Percentiles rank a stretch among this genome's conserved stretches.
These are phyloP conservation scores for Eutrema heterophyllum DNA, from an alignment of 345 rosid species.

Conservation along the genomic window DNA sequence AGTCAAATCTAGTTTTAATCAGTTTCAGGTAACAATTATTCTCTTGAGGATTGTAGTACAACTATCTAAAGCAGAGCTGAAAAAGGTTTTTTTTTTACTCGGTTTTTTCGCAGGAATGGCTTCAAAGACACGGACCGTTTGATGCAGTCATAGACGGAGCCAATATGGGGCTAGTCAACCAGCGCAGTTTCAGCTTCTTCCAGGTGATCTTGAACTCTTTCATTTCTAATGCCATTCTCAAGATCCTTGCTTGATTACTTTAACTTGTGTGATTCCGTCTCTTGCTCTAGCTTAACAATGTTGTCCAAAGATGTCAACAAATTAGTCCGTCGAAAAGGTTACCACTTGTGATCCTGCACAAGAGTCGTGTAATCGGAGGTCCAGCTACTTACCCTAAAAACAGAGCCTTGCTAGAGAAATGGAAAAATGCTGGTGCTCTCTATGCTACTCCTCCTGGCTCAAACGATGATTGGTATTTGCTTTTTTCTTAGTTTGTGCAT, in stretches of 20 bases:
- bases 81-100: not conserved
- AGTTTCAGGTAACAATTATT: slow-evolving; percentile 52
- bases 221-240: not conserved
- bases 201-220: slow-evolving; percentile 44
- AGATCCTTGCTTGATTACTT: not conserved
- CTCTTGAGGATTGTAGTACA: not conserved
- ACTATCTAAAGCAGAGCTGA: slow-evolving; percentile 1
- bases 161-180: slow-evolving; percentile 60
- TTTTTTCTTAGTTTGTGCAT: not conserved
- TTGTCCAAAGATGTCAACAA: slow-evolving; percentile 47
- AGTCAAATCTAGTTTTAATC: slow-evolving; percentile 49
- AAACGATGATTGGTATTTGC: slow-evolving; percentile 87
- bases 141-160: slow-evolving; percentile 94
- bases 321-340: slow-evolving; percentile 64
- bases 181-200: slow-evolving; percentile 49
- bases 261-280: not conserved
- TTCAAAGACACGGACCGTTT: slow-evolving; percentile 79
- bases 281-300: slow-evolving; percentile 54
- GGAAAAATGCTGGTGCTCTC: slow-evolving; percentile 76
- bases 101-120: slow-evolving; percentile 63
- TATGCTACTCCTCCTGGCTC: slow-evolving; percentile 88
- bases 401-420: slow-evolving; percentile 56
- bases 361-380: slow-evolving; percentile 63
- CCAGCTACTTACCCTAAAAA: slow-evolving; percentile 59
- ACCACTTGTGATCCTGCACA: slow-evolving; percentile 81